Conservation (phyloP, 1,284 basidiomycete genomes). For the Sporisorium sorghi region DNA sequence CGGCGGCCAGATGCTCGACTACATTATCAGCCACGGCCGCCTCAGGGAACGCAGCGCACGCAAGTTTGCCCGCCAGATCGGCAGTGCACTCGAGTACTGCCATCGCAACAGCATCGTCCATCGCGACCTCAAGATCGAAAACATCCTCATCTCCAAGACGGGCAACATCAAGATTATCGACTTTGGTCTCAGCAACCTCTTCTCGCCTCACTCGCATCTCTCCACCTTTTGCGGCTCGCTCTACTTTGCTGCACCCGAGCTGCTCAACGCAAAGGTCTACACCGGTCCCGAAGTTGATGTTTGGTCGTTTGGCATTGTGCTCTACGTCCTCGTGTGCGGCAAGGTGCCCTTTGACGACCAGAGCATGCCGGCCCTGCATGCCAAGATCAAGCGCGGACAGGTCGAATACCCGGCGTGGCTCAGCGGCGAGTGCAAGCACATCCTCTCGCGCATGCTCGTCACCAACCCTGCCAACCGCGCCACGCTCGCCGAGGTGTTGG, state of each 20-base stretch:
- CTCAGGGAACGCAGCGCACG: slow-evolving; percentile 92
- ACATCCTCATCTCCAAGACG: slow-evolving; percentile 97
- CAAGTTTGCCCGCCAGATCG: slow-evolving; percentile 97
- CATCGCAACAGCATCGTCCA: slow-evolving; percentile 98
- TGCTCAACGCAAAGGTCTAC: slow-evolving; percentile 95
- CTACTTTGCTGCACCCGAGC: slow-evolving; percentile 97
- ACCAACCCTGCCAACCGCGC: slow-evolving; percentile 90
- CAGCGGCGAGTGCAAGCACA: slow-evolving; percentile 92
- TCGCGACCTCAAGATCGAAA: slow-evolving; percentile 98
- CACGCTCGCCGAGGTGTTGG: slow-evolving; percentile 84
- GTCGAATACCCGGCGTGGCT: slow-evolving; percentile 98
- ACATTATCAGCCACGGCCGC: slow-evolving; percentile 98
- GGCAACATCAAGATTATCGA: slow-evolving; percentile 99
- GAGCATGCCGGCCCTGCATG: slow-evolving; percentile 97
- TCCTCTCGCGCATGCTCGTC: slow-evolving; percentile 94
- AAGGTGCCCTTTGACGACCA: slow-evolving; percentile 99
- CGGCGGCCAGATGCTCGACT: slow-evolving; percentile 99
- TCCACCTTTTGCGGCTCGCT: slow-evolving; percentile 96
- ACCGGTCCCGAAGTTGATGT: slow-evolving; percentile 98
- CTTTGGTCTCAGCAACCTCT: slow-evolving; percentile 98
- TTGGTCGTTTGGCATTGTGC: slow-evolving; percentile 98
- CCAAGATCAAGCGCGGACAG: slow-evolving; percentile 96
- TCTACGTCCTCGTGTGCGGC: slow-evolving; percentile 96
- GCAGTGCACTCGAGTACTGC: slow-evolving; percentile 93
- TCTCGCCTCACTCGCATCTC: slow-evolving; percentile 83